Conservation (phyloP, 805 yeast species). For the Yarrowia yakushimensis region DNA sequence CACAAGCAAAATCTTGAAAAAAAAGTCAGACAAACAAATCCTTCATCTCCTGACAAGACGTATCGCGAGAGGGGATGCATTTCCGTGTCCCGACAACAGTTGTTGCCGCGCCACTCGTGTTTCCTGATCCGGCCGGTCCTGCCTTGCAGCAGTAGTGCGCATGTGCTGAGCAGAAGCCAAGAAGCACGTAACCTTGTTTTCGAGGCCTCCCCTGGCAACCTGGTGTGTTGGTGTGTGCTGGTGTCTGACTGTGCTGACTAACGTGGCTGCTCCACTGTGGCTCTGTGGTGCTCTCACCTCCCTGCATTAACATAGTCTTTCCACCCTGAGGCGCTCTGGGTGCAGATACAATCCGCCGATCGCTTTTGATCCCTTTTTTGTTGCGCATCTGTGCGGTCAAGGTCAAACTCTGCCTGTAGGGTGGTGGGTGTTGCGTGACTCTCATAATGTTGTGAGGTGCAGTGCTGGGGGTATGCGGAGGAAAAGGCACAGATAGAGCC, state of each 20-base stretch:
- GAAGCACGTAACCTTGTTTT: background rate
- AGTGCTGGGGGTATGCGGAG: background rate
- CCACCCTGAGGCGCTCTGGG: background rate
- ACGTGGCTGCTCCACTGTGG: background rate
- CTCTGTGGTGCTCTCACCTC: background rate
- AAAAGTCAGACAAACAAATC: too few species aligned
- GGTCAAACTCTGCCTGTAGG: background rate
- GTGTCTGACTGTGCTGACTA: slow-evolving; percentile 2
- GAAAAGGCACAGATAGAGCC: too few species aligned
- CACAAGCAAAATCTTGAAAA: too few species aligned
- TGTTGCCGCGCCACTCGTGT: too few species aligned
- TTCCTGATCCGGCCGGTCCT: background rate
- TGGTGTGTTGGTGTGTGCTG: background rate
- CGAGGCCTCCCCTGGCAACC: background rate
- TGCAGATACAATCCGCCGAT: slow-evolving; percentile 15
- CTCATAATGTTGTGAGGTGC: background rate
- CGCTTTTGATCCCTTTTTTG: background rate
- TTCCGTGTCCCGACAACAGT: background rate
- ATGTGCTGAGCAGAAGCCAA: slow-evolving; percentile 10
- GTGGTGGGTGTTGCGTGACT: background rate
- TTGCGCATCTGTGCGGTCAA: slow-evolving; percentile 1
- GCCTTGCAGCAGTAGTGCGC: background rate
- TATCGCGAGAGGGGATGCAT: background rate
- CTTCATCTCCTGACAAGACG: too few species aligned
- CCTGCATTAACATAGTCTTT: background rate